Evolutionary conservation across 768 basidiomycete genomes (phyloP).

Genomic region (Amylocystis lapponica): DNA sequence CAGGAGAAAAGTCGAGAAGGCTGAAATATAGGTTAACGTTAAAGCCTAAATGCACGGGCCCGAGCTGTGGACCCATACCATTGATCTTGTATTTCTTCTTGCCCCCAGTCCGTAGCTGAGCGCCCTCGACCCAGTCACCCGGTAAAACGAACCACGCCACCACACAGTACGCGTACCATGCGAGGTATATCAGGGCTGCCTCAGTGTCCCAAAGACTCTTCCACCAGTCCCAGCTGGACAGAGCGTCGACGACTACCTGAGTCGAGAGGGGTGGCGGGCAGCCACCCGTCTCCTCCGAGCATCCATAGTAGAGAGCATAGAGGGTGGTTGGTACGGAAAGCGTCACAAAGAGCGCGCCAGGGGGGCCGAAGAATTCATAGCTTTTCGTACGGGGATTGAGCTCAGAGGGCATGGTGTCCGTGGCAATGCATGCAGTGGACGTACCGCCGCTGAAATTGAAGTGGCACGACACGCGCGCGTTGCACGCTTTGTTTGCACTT

Average conservation of each 20-base stretch:
- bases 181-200: conserved; percentile 70
- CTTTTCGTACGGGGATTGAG: conserved; percentile 61
- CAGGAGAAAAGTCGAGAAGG: conserved; percentile 82
- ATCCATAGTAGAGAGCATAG: conserved; percentile 74
- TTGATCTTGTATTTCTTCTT: conserved; percentile 91
- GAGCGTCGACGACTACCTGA: conserved; percentile 36
- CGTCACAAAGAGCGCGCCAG: conserved; percentile 67
- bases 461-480: conserved; percentile 2
- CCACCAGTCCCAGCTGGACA: conserved; percentile 59
- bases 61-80: conserved; percentile 63
- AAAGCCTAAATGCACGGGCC: no score
- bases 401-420: conserved; percentile 14
- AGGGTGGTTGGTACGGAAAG: conserved; percentile 63
- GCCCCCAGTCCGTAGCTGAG: conserved; percentile 58
- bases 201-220: conserved; percentile 76
- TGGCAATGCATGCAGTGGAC: not conserved
- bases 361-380: conserved; percentile 83
- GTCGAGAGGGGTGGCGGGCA: conserved; percentile 52
- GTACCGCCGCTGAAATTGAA: not conserved
- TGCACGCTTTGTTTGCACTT: conserved; percentile 1
- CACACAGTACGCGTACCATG: conserved; percentile 89
- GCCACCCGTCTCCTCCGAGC: conserved; percentile 64
- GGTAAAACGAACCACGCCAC: conserved; percentile 77
- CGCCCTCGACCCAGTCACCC: conserved; percentile 36
- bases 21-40: conserved; percentile 41